These are phyloP conservation scores for Pseudogymnoascus sp. DNA, from an alignment of 2,329 filamentous ascomycete genomes.

Conservation along the genomic window DNA sequence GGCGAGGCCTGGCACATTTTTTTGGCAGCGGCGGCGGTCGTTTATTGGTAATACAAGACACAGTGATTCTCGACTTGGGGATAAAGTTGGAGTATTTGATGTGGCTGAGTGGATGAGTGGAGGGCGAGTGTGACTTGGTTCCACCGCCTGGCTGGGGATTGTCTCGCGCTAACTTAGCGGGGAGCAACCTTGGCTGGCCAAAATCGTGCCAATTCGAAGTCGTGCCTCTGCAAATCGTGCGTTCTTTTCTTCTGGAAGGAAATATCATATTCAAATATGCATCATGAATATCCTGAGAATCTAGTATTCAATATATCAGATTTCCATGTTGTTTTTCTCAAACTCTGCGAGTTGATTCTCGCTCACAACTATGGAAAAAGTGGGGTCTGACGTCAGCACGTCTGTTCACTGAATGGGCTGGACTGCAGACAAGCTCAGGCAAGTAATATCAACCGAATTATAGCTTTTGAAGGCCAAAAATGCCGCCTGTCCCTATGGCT, in stretches of 20 bases:
- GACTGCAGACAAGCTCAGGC: background rate
- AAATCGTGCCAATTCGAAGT: background rate
- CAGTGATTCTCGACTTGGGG: background rate
- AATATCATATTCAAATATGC: background rate
- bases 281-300: background rate
- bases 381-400: background rate
- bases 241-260: background rate
- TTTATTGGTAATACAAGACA: background rate
- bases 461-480: background rate
- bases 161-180: conserved; percentile 1
- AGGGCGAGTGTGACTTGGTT: background rate
- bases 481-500: background rate
- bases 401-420: background rate
- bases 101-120: background rate
- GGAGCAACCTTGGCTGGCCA: background rate
- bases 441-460: background rate
- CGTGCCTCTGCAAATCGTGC: background rate
- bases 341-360: background rate
- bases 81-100: background rate
- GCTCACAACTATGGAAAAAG: background rate
- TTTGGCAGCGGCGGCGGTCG: background rate
- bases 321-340: background rate
- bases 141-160: background rate
- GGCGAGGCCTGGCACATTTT: background rate
- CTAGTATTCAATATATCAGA: background rate